These are phyloP conservation scores for Vaccinium corymbosum DNA, from an alignment of 148 eudicot genomes.

Conservation along the genomic window DNA sequence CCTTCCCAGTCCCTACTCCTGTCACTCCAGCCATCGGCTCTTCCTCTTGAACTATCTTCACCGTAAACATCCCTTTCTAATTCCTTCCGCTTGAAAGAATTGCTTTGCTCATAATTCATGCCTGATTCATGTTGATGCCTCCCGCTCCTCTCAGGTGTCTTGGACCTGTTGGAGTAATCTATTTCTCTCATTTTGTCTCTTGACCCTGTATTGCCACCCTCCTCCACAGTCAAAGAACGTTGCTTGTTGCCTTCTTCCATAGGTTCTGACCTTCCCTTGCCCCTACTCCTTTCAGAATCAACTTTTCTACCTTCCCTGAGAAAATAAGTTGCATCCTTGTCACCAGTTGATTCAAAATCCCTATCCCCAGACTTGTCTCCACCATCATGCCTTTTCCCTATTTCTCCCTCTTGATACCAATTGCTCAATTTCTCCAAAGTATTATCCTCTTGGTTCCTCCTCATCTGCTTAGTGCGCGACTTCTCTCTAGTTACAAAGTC, in stretches of 20 bases:
- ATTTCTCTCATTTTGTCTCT: slow-evolving; percentile 52
- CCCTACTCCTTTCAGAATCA: slow-evolving; percentile 53
- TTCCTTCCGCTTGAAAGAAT: slow-evolving; percentile 53
- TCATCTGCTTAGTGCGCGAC: slow-evolving; percentile 46
- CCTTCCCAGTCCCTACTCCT: slow-evolving; percentile 52
- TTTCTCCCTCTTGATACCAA: slow-evolving; percentile 82
- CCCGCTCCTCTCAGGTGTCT: slow-evolving; percentile 66
- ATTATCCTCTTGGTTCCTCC: slow-evolving; percentile 63
- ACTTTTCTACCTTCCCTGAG: slow-evolving; percentile 47
- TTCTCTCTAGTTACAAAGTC: slow-evolving; percentile 54
- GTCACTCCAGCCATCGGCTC: slow-evolving; percentile 64
- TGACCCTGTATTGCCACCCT: slow-evolving; percentile 38
- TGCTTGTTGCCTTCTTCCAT: slow-evolving; percentile 41
- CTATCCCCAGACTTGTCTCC: slow-evolving; percentile 36
- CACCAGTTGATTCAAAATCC: slow-evolving; percentile 37
- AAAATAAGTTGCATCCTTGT: slow-evolving; percentile 39
- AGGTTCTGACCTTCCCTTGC: slow-evolving; percentile 48
- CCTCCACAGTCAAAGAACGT: slow-evolving; percentile 28
- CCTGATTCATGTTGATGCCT: slow-evolving; percentile 53
- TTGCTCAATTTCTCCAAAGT: slow-evolving; percentile 71
- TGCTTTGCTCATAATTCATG: slow-evolving; percentile 50
- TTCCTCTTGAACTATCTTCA: slow-evolving; percentile 59
- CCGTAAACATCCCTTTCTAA: slow-evolving; percentile 48
- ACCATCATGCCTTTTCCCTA: slow-evolving; percentile 51
- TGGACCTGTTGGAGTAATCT: slow-evolving; percentile 49